phyloP scores from a whole-genome alignment of 2,329 filamentous ascomycete genomes.

The Fonsecaea multimorphosa region DNA sequence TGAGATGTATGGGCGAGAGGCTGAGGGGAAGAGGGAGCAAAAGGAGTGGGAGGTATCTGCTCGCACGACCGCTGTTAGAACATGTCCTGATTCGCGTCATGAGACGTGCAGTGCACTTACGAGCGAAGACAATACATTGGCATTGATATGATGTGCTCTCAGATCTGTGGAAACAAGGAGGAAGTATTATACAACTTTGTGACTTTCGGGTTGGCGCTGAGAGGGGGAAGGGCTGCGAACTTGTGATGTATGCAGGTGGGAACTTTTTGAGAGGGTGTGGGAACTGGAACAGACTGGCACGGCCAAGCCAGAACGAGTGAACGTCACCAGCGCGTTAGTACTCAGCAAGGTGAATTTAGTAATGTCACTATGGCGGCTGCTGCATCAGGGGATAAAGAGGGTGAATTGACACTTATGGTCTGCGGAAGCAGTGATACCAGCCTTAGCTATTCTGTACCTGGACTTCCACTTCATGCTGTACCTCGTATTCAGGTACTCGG shows the following conservation, averaged over 20 bases:
- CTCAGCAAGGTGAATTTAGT: not conserved
- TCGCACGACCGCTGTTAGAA: constrained; percentile 8
- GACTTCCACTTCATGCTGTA: no score
- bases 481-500: no score
- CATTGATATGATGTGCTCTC: constrained; percentile 2
- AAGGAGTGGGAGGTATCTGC: constrained; percentile 82
- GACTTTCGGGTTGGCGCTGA: not conserved
- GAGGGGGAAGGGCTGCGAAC: not conserved
- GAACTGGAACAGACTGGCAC: not conserved
- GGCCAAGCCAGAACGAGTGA: not conserved
- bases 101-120: constrained; percentile 47
- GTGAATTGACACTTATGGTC: not conserved
- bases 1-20: constrained; percentile 72
- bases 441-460: not conserved
- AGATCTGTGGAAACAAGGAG: not conserved
- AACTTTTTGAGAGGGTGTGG: not conserved
- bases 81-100: not conserved
- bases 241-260: not conserved
- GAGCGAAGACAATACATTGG: constrained; percentile 71
- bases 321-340: no score
- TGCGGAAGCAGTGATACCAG: not conserved
- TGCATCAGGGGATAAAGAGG: not conserved
- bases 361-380: not conserved
- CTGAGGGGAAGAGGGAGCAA: constrained; percentile 88
- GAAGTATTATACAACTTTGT: no score